Evolutionary conservation across 345 rosid genomes (phyloP).

Genomic region (Populus ilicifolia): DNA sequence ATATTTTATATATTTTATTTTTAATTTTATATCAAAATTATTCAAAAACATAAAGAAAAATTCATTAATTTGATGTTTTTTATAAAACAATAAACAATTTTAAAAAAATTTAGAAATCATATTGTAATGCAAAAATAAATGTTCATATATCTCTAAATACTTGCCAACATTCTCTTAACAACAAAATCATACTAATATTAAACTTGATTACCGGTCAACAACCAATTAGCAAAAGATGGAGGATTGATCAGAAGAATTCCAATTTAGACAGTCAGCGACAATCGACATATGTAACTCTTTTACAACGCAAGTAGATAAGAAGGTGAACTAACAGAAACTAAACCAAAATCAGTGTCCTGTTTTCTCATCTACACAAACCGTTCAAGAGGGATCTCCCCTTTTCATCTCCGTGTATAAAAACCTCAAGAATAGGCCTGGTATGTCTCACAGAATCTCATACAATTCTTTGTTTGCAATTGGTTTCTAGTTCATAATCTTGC

Average conservation of each 20-base stretch:
- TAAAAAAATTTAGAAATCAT: too few species aligned
- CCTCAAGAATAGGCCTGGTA: background rate
- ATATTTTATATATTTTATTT: too few species aligned
- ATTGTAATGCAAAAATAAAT: too few species aligned
- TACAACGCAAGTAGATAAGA: background rate
- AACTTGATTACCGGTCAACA: background rate
- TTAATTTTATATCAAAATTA: too few species aligned
- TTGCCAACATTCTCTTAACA: background rate
- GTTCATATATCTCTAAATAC: too few species aligned
- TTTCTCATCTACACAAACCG: background rate
- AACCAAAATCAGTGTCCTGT: background rate
- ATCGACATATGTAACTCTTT: background rate
- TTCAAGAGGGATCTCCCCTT: background rate
- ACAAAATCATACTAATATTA: background rate
- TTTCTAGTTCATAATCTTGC: background rate
- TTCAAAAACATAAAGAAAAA: too few species aligned
- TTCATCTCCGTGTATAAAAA: background rate
- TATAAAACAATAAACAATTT: too few species aligned
- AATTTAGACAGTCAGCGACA: background rate
- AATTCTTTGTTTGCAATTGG: background rate
- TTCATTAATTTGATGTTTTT: too few species aligned
- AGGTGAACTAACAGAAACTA: background rate
- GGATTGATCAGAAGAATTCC: too few species aligned
- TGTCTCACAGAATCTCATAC: background rate
- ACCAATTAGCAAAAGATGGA: background rate